Evolutionary conservation across 108 stramenopile genomes (phyloP), one percentile per base, ranked within the genome.

Genomic region (Tribonema minus): DNA sequence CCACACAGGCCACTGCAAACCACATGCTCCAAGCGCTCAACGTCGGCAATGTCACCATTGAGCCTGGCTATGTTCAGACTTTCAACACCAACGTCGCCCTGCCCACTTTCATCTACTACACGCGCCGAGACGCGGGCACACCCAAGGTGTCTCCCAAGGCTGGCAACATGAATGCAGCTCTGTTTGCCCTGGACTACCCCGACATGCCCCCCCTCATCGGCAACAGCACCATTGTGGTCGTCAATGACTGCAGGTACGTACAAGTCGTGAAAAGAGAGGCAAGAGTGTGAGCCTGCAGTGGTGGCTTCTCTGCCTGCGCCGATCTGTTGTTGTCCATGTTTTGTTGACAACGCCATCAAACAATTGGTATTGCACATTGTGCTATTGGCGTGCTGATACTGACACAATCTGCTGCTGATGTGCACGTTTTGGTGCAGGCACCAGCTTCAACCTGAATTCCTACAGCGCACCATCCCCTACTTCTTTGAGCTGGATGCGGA

Each of bases 101-200:
- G 20, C 77, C 77, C 40, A 79, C 77, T 3, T 38, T 79, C 2
- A 34, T 79, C 0, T 79, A 79, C 61, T 79, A 70, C 37, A 59
- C 67, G 0, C 31, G 77, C 30, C 33, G 46, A 54, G 20, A 79
- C 2, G 58, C 58, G 3, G 77, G 77, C 3, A 79, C 77, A 15
- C 77, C 77, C 39, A 79, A 68, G 61, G 68, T 79, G 58, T 60
- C 58, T 25, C 77, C 77, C n/a, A 79, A 79, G 68, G 77, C 77
- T 25, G 77, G 77, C 31, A 79, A 79, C 77, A 79, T 79, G 77
- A 79, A 79, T 67, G 68, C 68, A 3, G 77, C 77, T 3, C 68
- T 79, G 67, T 79, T 79, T 64, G 60, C 77, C 31, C 25, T 79
- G 26, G 77, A 79, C 77, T 69, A 70, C 60, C 77, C 68, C 34